These are phyloP conservation scores for Talaromyces ruber DNA, from an alignment of 495 filamentous ascomycete species.

Conservation along the genomic window DNA sequence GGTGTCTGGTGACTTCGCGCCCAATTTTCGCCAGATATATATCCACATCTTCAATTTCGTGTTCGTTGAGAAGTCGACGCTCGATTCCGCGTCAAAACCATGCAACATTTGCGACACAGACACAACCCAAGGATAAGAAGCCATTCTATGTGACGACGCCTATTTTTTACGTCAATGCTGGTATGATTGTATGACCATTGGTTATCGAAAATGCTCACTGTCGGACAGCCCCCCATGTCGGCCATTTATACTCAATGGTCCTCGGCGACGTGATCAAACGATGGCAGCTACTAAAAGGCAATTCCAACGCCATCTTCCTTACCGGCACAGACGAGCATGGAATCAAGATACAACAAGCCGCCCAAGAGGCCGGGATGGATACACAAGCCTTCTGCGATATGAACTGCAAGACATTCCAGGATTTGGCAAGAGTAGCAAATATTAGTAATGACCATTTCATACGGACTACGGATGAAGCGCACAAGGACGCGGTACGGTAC, in stretches of 20 bases:
- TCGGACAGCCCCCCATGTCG: constrained; percentile 83
- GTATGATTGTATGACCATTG: constrained; percentile 35
- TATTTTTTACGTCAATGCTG: constrained; percentile 98
- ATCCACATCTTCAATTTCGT: neutral
- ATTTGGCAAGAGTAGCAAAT: constrained; percentile 57
- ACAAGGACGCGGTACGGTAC: constrained; percentile 80
- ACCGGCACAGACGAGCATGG: constrained; percentile 98
- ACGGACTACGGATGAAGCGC: constrained; percentile 75
- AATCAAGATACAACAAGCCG: constrained; percentile 91
- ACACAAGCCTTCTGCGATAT: constrained; percentile 54
- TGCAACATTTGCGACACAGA: constrained; percentile 9
- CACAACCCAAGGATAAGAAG: constrained; percentile 43
- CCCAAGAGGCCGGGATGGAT: constrained; percentile 52
- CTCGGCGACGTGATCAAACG: constrained; percentile 86
- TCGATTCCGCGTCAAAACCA: neutral
- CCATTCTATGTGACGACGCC: constrained; percentile 95
- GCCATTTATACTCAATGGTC: constrained; percentile 90
- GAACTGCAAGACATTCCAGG: constrained; percentile 45
- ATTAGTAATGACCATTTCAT: constrained; percentile 79
- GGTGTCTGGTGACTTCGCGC: constrained; percentile 23
- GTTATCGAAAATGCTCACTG: constrained; percentile 12
- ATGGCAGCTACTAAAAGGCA: constrained; percentile 75
- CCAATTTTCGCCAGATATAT: constrained; percentile 4
- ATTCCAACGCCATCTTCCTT: constrained; percentile 56
- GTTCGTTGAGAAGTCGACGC: neutral